Base-by-base conservation (phyloP, 140 eudicot genomes). In the Erigeron philadelphicus region DNA sequence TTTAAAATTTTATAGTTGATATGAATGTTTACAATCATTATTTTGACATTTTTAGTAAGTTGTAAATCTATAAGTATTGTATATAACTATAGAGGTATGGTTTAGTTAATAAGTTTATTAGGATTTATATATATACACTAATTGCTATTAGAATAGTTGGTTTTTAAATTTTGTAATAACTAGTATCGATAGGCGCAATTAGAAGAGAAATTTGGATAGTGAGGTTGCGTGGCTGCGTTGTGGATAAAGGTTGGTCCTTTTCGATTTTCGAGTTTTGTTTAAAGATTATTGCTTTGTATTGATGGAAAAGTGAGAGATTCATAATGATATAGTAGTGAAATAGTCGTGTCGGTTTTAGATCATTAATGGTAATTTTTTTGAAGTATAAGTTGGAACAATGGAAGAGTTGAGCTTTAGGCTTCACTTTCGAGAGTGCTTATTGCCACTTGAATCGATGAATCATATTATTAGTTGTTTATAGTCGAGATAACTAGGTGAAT, bases 321-420 rank as follows among this genome's bases (percentile, higher is more conserved):
- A 11, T 70, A n/a, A 25, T 15, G 25, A 44, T 58, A 58, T 8
- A 61, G 13, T 63, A 19, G 44, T 42, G 8, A 61, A 13, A 2
- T 52, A 5, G 40, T 40, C 13, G 8, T 47, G 53, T 2, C 41
- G 18, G 49, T 25, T 72, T 11, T 9, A 35, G 71, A 49, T 64
- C 52, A 17, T 21, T 52, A 63, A 59, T 60, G 47, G 60, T 47
- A 60, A 56, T 19, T n/a, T 71, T 59, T 40, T n/a, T n/a, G 44
- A 49, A 50, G 23, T 47, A 31, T 66, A 46, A 44, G 46, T 47
- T 25, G 55, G 70, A 45, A 46, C 44, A 19, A 13, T 23, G 49
- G 46, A 48, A 21, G 61, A 56, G 12, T 19, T 12, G 62, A 56
- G 54, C 38, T 43, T 64, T 13, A 57, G 42, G 40, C 15, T 57